Base-by-base conservation (phyloP, 148 eudicot species). In the Rhododendron mucronatum region DNA sequence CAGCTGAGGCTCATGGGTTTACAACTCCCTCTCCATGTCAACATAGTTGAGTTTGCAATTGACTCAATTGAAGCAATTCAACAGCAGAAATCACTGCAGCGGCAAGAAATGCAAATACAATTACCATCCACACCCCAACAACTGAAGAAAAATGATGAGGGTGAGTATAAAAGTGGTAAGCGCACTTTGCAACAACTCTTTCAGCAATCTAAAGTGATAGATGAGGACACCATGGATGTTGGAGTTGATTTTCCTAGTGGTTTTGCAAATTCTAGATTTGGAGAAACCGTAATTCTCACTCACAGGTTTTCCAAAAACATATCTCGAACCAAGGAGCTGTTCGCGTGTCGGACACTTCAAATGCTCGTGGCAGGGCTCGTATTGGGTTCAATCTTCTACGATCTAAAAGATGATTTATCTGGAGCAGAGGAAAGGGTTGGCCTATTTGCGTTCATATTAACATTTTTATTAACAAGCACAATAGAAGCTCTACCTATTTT, bases 401-500 rank as follows among this genome's bases (percentile, higher is more conserved):
- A 91, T 85, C 95, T 97, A 9, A 86, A 91, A 48, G 89, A 92
- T 59, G 89, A 94, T 89, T 85, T 97, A 69, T 74, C 88, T 7
- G 99, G 99, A 48, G 96, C 99, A 1, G 85, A 90, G 78, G 99
- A 95, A 87, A 90, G 94, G 85, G 96, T 94, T 18, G 99, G 99
- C n/a, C 85, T 97, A 47, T 95, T 97, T 83, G 99, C 99, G 16
- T 97, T 97, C 90, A 92, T 92, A 51, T 81, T 97, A 85, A 97
- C 99, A 37, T 97, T 95, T 87, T 83, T 97, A 83, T 83, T 97
- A 5, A 91, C 99, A 28, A 91, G 92, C 88, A 94, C 98, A 21
- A 94, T 92, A 61, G 99, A 97, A 86, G 99, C 99, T 30, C 88
- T 97, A 35, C 99, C 99, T 20, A 90, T 97, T 35, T 97, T 97